phyloP scores from a whole-genome alignment of 768 basidiomycete genomes.

The Pisolithus orientalis region DNA sequence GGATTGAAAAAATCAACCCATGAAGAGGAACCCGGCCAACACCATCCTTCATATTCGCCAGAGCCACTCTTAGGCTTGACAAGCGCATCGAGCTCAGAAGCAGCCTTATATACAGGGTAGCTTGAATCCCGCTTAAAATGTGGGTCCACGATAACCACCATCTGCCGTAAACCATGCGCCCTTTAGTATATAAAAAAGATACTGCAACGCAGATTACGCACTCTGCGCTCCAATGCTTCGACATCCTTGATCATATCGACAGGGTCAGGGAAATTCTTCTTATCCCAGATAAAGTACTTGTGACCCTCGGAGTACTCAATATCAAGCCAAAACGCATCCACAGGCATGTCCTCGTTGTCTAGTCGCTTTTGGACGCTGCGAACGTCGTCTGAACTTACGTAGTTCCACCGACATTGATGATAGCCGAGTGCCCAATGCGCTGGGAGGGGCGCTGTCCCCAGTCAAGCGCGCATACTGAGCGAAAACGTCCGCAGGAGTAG shows the following conservation, averaged over 20 bases:
- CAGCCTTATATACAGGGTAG: conserved; percentile 82
- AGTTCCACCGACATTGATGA: conserved; percentile 99
- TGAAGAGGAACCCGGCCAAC: conserved; percentile 93
- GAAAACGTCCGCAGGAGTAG: conserved; percentile 76
- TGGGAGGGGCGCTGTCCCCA: conserved; percentile 81
- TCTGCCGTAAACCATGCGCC: conserved; percentile 38
- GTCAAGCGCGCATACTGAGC: conserved; percentile 81
- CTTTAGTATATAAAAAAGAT: neutral
- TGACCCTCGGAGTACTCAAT: conserved; percentile 93
- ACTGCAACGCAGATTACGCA: conserved; percentile 20
- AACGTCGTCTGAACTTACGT: conserved; percentile 85
- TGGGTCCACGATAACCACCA: conserved; percentile 97
- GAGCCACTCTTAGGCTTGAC: conserved; percentile 77
- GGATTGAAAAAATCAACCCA: conserved; percentile 99
- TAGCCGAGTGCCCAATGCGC: conserved; percentile 89
- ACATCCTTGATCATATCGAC: conserved; percentile 91
- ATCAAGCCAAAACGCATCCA: conserved; percentile 96
- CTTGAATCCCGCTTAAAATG: conserved; percentile 79
- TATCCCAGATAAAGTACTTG: conserved; percentile 97
- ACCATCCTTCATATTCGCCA: conserved; percentile 95
- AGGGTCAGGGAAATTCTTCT: conserved; percentile 89
- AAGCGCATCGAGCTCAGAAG: conserved; percentile 74
- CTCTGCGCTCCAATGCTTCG: conserved; percentile 80
- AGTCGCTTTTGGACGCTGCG: conserved; percentile 79
- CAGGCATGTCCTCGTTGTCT: conserved; percentile 91